Base-by-base conservation (phyloP, 2,329 filamentous ascomycete genomes). In the Neurospora sp. region DNA sequence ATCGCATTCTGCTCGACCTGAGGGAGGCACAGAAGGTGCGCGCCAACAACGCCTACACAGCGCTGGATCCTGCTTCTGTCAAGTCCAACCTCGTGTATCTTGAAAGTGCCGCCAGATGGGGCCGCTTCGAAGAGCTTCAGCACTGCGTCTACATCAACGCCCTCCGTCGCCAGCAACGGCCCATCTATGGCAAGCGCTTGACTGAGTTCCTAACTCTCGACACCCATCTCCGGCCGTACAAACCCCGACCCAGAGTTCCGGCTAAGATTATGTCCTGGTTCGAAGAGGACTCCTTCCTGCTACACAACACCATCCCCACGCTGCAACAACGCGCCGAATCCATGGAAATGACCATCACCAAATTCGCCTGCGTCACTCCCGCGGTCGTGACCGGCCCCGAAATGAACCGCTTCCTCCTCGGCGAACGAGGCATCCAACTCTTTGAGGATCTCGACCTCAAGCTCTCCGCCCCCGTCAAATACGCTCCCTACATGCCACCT, bases 331-430 rank as follows among this genome's bases (percentile, higher is more conserved):
- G 93, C 33, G 90, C 93, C 1, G 86, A 89, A 68, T 84, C 85
- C 15, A 84, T 97, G 80, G 90, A 95, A 76, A 89, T 88, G 0
- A 89, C 87, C 2, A 90, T 99, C 68, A 89, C 91, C 73, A 93
- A 95, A 77, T 99, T 97, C 76, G 93, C 92, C 0, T 99, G 95
- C 76, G 89, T 97, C 40, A 98, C 96, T 0, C 96, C 96, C 2
- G 90, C 93, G 1, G 95, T 93, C 13, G 89, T 97, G 3, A 93
- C 93, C 0, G 87, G 91, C 38, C 52, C 52, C 23, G 93, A 96
- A 73, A 84, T 96, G 75, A 87, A 89, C 19, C 84, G 86, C 38
- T 83, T 94, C 33, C 78, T 92, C 1, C 83, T 96, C 7, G 91
- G 91, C 0, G 81, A 84, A 1, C 84, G 82, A 52, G 87, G 87